These are phyloP conservation scores for Lactarius hatsudake DNA, from an alignment of 768 basidiomycete genomes.

Conservation along the genomic window DNA sequence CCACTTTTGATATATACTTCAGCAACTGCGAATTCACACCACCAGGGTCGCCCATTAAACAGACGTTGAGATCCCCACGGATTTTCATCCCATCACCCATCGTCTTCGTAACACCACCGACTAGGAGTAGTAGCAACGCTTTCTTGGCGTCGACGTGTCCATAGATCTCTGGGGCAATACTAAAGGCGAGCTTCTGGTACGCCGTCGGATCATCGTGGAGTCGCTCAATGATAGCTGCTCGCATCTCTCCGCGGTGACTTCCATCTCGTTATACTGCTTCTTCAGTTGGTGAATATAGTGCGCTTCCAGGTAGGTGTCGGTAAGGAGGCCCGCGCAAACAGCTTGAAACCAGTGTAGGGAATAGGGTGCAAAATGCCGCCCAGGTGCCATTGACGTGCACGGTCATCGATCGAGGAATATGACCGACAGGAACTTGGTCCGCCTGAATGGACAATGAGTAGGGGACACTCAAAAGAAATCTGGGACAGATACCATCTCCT, in stretches of 20 bases:
- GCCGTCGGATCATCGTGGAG: too few relatives aligned
- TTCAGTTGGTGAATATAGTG: conserved; percentile 93
- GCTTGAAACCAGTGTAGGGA: conserved; percentile 98
- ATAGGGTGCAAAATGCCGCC: conserved; percentile 97
- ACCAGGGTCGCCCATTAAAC: too few relatives aligned
- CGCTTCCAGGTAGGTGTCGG: conserved; percentile 93
- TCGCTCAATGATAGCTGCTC: conserved; percentile 32
- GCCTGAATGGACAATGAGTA: conserved; percentile 51
- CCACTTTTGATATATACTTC: too few relatives aligned
- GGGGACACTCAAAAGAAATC: neutral
- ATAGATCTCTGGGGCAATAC: too few relatives aligned
- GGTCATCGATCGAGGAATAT: conserved; percentile 98
- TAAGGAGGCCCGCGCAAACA: conserved; percentile 91
- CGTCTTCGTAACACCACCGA: too few relatives aligned
- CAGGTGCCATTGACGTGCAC: conserved; percentile 92
- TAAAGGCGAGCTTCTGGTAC: too few relatives aligned
- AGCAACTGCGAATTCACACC: too few relatives aligned
- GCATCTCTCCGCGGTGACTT: conserved; percentile 82
- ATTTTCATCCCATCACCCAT: too few relatives aligned
- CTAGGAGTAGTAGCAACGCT: too few relatives aligned
- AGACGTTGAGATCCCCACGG: too few relatives aligned
- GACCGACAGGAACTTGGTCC: conserved; percentile 98
- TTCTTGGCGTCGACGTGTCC: too few relatives aligned
- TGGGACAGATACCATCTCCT: conserved; percentile 78
- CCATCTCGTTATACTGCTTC: conserved; percentile 96